Conservation (phyloP, 2,329 filamentous ascomycete genomes). For the Xylaria arbuscula region DNA sequence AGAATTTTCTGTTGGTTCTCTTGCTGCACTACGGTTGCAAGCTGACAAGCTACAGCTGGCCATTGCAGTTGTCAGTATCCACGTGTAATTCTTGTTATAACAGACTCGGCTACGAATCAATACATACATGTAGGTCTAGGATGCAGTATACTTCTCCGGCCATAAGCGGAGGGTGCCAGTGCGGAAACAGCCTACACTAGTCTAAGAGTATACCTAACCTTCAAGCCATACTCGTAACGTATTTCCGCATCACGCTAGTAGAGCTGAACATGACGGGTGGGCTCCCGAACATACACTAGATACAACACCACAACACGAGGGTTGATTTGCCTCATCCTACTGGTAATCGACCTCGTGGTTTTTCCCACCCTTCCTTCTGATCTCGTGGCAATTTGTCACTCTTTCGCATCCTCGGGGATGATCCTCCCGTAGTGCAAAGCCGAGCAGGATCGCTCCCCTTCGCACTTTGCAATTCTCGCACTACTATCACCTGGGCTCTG, state of each 20-base stretch:
- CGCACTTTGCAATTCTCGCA: constrained; percentile 26
- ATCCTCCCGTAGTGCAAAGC: constrained; percentile 7
- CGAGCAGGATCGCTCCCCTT: constrained; percentile 3
- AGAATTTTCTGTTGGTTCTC: constrained; percentile 1
- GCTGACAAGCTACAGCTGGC: not conserved
- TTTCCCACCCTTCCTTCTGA: not conserved
- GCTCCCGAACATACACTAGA: constrained; percentile 4
- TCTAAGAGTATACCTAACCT: not conserved
- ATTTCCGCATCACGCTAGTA: constrained; percentile 19
- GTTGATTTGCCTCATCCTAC: constrained; percentile 21
- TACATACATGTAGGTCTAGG: not conserved
- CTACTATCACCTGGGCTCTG: not conserved
- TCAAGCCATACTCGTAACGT: not conserved
- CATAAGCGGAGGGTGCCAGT: not conserved
- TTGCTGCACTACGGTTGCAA: constrained; percentile 20
- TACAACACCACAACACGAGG: constrained; percentile 14
- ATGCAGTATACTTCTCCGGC: not conserved
- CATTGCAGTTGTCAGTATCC: not conserved
- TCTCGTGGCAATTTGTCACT: constrained; percentile 37
- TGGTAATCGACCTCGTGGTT: constrained; percentile 12
- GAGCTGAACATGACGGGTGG: constrained; percentile 22
- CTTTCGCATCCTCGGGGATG: constrained; percentile 3
- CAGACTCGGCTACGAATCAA: too few relatives aligned
- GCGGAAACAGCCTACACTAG: not conserved
- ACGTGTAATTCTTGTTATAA: constrained; percentile 11